Base-by-base conservation (phyloP, 192 early-diverging fungal genomes). In the Chytriomyces hyalinus region DNA sequence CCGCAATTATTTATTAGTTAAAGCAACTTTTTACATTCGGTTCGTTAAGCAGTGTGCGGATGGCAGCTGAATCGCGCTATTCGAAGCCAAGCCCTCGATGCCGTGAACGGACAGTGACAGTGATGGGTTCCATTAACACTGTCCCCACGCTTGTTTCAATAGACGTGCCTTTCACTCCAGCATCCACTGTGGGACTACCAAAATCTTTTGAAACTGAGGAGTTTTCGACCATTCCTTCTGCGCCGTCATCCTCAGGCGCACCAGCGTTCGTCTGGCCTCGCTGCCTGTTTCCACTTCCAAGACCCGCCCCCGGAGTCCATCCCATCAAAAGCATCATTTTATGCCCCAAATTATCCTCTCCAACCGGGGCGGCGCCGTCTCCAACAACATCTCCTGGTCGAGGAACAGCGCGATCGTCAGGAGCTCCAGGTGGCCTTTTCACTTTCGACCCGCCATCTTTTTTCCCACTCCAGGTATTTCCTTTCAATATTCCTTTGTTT, bases 281-380 rank as follows among this genome's bases (percentile, higher is more conserved):
- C 36, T 49, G 50, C 24, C 70, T 78, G n/a, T 36, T 26, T n/a
- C 26, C 3, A 11, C 46, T 53, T n/a, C 81, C 81, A 24, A 84
- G 78, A 4, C 63, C 70, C 24, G 82, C 66, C 36, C 86, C 86
- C 8, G 73, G 70, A 9, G 20, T 53, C 86, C 86, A 93, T 79
- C 92, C 92, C 89, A 93, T 90, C 50, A 83, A 81, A 46, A 83
- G 78, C 10, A 93, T 74, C 92, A 93, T 92, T 44, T 84, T 84
- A 70, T 92, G 90, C 4, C 92, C 92, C 45, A 90, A 60, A 67
- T 93, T 93, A 6, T 81, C 76, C 10, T 84, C 79, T 57, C 74
- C 84, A 64, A 93, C 88, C 36, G 87, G 85, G 13, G 80, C 79
- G 0, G 86, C 86, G 22, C 81, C 77, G 5, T 80, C 78, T 9